Base-by-base conservation (phyloP, 2,329 filamentous ascomycete genomes). In the Alternaria brassicicola region DNA sequence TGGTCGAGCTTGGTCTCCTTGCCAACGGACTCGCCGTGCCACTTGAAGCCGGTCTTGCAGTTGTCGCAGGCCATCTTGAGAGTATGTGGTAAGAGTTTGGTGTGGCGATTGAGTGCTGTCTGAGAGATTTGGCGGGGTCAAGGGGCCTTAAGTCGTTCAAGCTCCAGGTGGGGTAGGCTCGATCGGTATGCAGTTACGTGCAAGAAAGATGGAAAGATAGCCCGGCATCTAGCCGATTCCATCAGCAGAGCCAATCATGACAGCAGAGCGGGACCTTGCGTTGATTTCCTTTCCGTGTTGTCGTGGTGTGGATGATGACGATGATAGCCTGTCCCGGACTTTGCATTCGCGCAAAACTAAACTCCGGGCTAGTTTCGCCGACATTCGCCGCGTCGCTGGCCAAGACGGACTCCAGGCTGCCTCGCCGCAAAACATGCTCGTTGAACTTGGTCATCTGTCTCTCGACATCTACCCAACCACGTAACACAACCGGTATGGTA, bases 1-100 rank as follows among this genome's bases (percentile, higher is more conserved):
- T 74, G 71, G 52, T 75, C 76, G 28, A 81, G 64, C 5, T 64
- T 72, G 54, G 75, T 69, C 61, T 78, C 78, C 43, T 69, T 77
- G 60, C 79, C 79, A 15, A 64, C 62, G 19, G 78, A 70, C 30
- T 68, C 65, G 47, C 77, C 79, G 53, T 74, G 57, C 70, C 79
- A 79, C 55, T 75, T 74, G 60, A 77, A 78, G 55, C 79, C 79
- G 52, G 75, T 57, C 43, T 71, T 67, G 66, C 71, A 79, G 59
- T 73, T 70, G 2, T 75, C 73, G 60, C 68, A 74, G 25, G 71
- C 66, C 72, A 75, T 75, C 12, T 35, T 71, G 46, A 41, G 19
- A 39, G 35, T 28, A 36, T 38, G 4, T 13, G 2, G 19, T 8
- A n/a, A 15, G 6, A 7, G 25, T 21, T 21, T 21, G 3, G 25